Evolutionary conservation across 805 yeast genomes (phyloP), one percentile per base, ranked within the genome.

Genomic region (Wickerhamomyces silvicola): DNA sequence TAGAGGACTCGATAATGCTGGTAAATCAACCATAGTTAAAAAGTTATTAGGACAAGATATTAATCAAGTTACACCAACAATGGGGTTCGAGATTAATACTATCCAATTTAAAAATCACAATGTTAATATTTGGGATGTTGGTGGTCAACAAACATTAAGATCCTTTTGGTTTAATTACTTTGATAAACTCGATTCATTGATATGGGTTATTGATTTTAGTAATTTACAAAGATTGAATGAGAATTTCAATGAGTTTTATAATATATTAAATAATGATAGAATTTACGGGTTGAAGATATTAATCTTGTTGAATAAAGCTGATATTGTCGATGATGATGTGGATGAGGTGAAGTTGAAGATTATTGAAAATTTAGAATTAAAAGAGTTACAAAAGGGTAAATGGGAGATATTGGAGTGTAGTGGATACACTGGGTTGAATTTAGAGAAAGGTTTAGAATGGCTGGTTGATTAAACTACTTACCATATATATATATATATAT

Each of bases 101-200:
- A 47, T 82, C 1, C 47, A 54, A 1, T 57, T 63, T 40, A 39
- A 55, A 2, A 67, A 61, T 4, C 31, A 39, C 26, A 42, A 39
- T 23, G 50, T 81, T 31, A 78, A 78, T 41, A 52, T 81, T 19
- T 81, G 94, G 97, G 95, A 85, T 50, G 77, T 88, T 10, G 97
- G 97, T 5, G 97, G 97, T 2, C 97, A 88, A 55, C 60, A 69
- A 27, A 71, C 90, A 2, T 62, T 88, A 25, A 62, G 97, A 28
- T 78, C 88, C 12, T 87, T 87, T 65, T 88, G 97, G 97, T 77
- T 83, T 46, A 90, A 88, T 58, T 88, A 90, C 56, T 88, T 82
- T 50, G 96, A 87, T 42, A 76, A 74, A 45, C 59, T 70, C 24
- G 88, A 88, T 45, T 73, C 75, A 6, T 62, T 88, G 12, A 57